Percentiles rank a stretch among this genome's conserved stretches.
phyloP scores from a whole-genome alignment of 2,329 filamentous ascomycete species.

The Saccharata proteae region DNA sequence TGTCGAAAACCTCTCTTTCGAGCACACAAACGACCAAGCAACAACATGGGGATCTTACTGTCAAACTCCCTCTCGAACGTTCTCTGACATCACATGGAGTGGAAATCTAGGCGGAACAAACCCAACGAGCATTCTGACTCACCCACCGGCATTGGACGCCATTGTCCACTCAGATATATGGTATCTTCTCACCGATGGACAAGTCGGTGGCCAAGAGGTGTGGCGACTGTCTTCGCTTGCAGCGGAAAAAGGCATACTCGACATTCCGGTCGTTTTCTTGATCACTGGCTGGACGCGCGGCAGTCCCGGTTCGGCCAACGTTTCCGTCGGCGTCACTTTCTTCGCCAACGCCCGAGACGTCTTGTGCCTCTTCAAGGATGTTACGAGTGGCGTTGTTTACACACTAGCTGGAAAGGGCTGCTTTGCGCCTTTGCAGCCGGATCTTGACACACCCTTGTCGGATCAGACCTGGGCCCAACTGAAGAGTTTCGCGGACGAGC shows the following conservation, averaged over 20 bases:
- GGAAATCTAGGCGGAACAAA: slow-evolving; percentile 12
- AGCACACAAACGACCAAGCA: slow-evolving; percentile 9
- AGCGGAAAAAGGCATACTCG: slow-evolving; percentile 11
- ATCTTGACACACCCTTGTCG: slow-evolving; percentile 9
- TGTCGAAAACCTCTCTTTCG: slow-evolving; percentile 11
- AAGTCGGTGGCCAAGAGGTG: slow-evolving; percentile 15
- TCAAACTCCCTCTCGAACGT: slow-evolving; percentile 11
- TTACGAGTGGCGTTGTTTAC: slow-evolving; percentile 13
- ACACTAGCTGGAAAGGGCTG: slow-evolving; percentile 21
- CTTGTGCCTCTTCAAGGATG: slow-evolving; percentile 21
- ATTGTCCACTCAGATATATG: slow-evolving; percentile 18
- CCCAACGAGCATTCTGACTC: slow-evolving; percentile 14
- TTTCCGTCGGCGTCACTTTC: slow-evolving; percentile 23
- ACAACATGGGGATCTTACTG: slow-evolving; percentile 15
- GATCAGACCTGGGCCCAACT: slow-evolving; percentile 16
- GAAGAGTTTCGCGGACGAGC: slow-evolving; percentile 12
- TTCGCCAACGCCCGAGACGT: slow-evolving; percentile 19
- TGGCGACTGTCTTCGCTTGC: slow-evolving; percentile 14
- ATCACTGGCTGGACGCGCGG: slow-evolving; percentile 13
- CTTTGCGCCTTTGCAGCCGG: slow-evolving; percentile 14
- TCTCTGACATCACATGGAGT: slow-evolving; percentile 11
- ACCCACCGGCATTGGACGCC: slow-evolving; percentile 10
- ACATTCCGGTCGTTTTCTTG: slow-evolving; percentile 16
- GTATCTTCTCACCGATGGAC: slow-evolving; percentile 22
- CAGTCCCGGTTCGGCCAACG: slow-evolving; percentile 15